Evolutionary conservation across 2,329 filamentous ascomycete species (phyloP).

Genomic region (Aspergillus chevalieri): DNA sequence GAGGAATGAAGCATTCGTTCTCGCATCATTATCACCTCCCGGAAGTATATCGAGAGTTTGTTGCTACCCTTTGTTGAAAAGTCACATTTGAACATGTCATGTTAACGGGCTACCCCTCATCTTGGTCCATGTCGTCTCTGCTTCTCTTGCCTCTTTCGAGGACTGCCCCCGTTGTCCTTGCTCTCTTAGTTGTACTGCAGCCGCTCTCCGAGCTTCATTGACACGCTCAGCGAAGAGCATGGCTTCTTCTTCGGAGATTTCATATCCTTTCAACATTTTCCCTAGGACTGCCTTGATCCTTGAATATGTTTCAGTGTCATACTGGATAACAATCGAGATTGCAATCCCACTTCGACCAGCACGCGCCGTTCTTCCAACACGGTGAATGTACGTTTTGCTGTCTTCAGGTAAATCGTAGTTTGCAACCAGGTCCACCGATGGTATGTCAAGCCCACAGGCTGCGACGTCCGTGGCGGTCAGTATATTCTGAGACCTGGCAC

Average conservation of each 20-base stretch:
- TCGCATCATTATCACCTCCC: too few relatives aligned
- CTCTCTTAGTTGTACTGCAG: slow-evolving; percentile 67
- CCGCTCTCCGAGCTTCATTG: slow-evolving; percentile 66
- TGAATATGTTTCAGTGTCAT: slow-evolving; percentile 73
- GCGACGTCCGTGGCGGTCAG: slow-evolving; percentile 90
- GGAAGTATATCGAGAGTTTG: too few relatives aligned
- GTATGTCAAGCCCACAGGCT: slow-evolving; percentile 85
- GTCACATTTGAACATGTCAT: too few relatives aligned
- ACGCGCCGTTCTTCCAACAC: slow-evolving; percentile 80
- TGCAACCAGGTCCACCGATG: slow-evolving; percentile 78
- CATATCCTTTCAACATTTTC: slow-evolving; percentile 65
- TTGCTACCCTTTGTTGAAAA: too few relatives aligned
- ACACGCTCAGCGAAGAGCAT: slow-evolving; percentile 74
- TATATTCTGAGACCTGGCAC: slow-evolving; percentile 70
- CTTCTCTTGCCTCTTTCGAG: slow-evolving; percentile 47
- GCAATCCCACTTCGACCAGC: slow-evolving; percentile 80
- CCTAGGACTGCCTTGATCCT: slow-evolving; percentile 77
- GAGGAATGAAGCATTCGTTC: too few relatives aligned
- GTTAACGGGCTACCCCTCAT: slow-evolving; percentile 53
- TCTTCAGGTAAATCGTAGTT: slow-evolving; percentile 81
- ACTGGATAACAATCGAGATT: slow-evolving; percentile 77
- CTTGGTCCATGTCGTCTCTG: slow-evolving; percentile 66
- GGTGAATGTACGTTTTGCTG: slow-evolving; percentile 85
- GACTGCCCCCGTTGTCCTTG: slow-evolving; percentile 73
- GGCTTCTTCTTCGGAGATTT: slow-evolving; percentile 71